Evolutionary conservation across 2,329 filamentous ascomycete species (phyloP), one percentile per base, ranked within the genome.

Genomic region (Aurifilum marmelostoma): DNA sequence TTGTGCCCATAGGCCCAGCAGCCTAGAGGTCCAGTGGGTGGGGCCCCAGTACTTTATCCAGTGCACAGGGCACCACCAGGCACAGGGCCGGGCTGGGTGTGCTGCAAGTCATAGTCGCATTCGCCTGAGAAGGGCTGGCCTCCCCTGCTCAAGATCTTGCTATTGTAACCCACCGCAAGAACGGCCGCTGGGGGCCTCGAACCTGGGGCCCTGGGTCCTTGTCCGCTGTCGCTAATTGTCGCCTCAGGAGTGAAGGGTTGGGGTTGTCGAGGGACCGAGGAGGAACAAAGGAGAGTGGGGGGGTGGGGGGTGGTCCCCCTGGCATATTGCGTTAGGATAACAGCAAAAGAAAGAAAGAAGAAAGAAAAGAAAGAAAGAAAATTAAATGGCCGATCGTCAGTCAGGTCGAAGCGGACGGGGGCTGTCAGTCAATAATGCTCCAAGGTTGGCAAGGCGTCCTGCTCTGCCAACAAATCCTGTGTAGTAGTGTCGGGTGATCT

Each of bases 101-200:
- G 39, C 65, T 67, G 65, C 65, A 67, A 61, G 65, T 67, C 65
- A 67, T 67, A 64, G 56, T 61, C 65, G 65, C 65, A 67, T 67
- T 67, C 27, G 58, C 58, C 65, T 52, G 56, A 41, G 60, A 12
- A 12, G 58, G 58, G n/a, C 56, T 59, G 62, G 62, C 62, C 34
- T 64, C 43, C 47, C 61, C 29, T 24, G 43, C 18, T 34, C 63
- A 14, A n/a, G 37, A 65, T 56, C 32, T 32, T 27, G 11, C 11
- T 16, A 9, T 12, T 18, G 32, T 32, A 21, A 60, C 58, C 32
- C 34, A 27, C 32, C 39, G 34, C 12, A 32, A 47, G 29, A 52
- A 34, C 61, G 43, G 41, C 61, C 43, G 61, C 58, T n/a, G 43
- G 43, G 52, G 52, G 27, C 24, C 52, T 56, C 52, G 52, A 29